phyloP scores from a whole-genome alignment of 306 rosid genomes.

The Canavalia gladiata region DNA sequence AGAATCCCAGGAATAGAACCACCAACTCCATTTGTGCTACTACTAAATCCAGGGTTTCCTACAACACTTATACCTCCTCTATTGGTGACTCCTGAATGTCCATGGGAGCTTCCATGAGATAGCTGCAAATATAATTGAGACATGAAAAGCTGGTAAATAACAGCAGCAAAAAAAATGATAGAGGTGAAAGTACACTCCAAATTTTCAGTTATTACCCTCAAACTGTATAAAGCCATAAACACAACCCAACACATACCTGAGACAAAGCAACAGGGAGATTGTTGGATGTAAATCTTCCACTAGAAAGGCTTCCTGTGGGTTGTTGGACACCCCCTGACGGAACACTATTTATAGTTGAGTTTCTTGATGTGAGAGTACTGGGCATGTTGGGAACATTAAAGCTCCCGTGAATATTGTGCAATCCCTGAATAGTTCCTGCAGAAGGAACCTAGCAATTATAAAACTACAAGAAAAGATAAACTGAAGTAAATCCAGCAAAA shows the following conservation, averaged over 20 bases:
- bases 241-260: constrained; percentile 66
- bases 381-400: constrained; percentile 91
- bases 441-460: constrained; percentile 54
- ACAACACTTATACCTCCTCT: constrained; percentile 99
- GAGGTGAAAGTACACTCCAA: constrained; percentile 1
- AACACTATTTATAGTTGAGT: constrained; percentile 73
- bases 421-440: constrained; percentile 83
- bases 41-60: constrained; percentile 97
- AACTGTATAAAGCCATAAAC: constrained; percentile 7
- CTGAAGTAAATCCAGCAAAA: constrained; percentile 48
- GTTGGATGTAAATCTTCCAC: constrained; percentile 90
- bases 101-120: constrained; percentile 88
- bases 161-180: constrained; percentile 32
- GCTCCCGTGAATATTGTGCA: constrained; percentile 92
- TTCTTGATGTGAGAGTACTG: constrained; percentile 78
- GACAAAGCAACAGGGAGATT: constrained; percentile 89
- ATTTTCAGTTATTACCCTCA: constrained; percentile 17
- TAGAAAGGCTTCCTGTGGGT: constrained; percentile 83
- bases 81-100: constrained; percentile 87
- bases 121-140: constrained; percentile 65
- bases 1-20: constrained; percentile 98
- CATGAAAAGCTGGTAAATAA: constrained; percentile 19
- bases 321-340: constrained; percentile 97
- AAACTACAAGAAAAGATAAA: constrained; percentile 49
- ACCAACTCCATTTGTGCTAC: constrained; percentile 95